Percentiles rank a stretch among this genome's conserved stretches.
phyloP scores from a whole-genome alignment of 2,329 filamentous ascomycete genomes.

The Colletotrichum scovillei region DNA sequence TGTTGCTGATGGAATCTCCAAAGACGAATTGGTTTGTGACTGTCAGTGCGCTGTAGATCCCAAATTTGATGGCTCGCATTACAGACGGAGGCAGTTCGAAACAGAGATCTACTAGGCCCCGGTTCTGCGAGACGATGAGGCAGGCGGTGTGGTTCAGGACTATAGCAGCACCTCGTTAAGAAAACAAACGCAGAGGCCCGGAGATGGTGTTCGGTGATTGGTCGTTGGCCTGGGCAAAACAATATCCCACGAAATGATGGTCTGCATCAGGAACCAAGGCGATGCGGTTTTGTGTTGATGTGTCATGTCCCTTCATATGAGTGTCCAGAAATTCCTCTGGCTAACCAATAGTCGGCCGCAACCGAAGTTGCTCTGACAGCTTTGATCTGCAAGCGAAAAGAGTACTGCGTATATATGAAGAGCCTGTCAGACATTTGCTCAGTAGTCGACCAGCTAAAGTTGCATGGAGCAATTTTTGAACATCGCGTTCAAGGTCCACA shows the following conservation, averaged over 20 bases:
- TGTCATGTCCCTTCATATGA: slow-evolving; percentile 9
- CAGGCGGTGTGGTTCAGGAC: neutral
- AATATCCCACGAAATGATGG: slow-evolving; percentile 34
- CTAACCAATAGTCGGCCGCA: slow-evolving; percentile 1
- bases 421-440: neutral
- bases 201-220: slow-evolving; percentile 15
- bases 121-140: slow-evolving; percentile 6
- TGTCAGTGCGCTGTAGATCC: neutral
- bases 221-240: slow-evolving; percentile 7
- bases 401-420: neutral
- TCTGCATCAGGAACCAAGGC: slow-evolving; percentile 24
- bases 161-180: slow-evolving; percentile 19
- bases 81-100: slow-evolving; percentile 4
- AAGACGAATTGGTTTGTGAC: neutral
- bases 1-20: neutral
- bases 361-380: neutral
- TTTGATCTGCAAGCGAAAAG: neutral
- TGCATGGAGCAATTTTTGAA: slow-evolving; percentile 17
- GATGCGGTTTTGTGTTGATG: neutral
- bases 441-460: neutral
- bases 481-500: slow-evolving; percentile 5
- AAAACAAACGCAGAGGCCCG: slow-evolving; percentile 16
- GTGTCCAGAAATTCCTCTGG: neutral
- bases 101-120: slow-evolving; percentile 1
- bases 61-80: slow-evolving; percentile 14